phyloP scores from a whole-genome alignment of 2,329 filamentous ascomycete species.

The Kalaharituber pfeilii region DNA sequence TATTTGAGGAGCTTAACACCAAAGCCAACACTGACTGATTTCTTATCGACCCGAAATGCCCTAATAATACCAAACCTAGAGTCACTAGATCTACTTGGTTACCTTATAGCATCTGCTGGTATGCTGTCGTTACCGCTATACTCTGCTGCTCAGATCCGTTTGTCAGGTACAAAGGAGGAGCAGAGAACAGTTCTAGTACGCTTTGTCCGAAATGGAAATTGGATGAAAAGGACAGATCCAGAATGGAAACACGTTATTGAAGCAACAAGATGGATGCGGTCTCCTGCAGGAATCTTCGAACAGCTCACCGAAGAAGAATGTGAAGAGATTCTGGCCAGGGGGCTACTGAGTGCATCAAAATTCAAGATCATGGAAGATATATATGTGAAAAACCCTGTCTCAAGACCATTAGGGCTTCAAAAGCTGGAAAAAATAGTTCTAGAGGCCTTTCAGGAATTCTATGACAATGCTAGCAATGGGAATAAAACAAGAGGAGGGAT shows the following conservation, averaged over 20 bases:
- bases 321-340: slow-evolving; percentile 12
- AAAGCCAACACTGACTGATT: slow-evolving; percentile 9
- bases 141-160: slow-evolving; percentile 7
- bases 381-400: slow-evolving; percentile 6
- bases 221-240: slow-evolving; percentile 18
- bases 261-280: slow-evolving; percentile 14
- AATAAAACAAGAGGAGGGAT: slow-evolving; percentile 59
- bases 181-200: slow-evolving; percentile 12
- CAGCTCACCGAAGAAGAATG: slow-evolving; percentile 10
- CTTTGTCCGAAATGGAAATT: slow-evolving; percentile 13
- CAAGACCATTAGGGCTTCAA: slow-evolving; percentile 35
- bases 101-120: slow-evolving; percentile 12
- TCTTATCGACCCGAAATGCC: slow-evolving; percentile 11
- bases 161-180: slow-evolving; percentile 14
- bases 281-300: slow-evolving; percentile 8
- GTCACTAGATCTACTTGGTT: slow-evolving; percentile 13
- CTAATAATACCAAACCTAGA: slow-evolving; percentile 10
- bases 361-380: slow-evolving; percentile 15
- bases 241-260: slow-evolving; percentile 17
- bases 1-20: not conserved
- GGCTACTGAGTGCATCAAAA: slow-evolving; percentile 13
- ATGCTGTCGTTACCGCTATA: slow-evolving; percentile 13
- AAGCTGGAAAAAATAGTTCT: slow-evolving; percentile 55
- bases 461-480: slow-evolving; percentile 68
- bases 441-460: slow-evolving; percentile 36